phyloP scores from a whole-genome alignment of 441 rosid genomes.

The Arabidopsis lyrata region DNA sequence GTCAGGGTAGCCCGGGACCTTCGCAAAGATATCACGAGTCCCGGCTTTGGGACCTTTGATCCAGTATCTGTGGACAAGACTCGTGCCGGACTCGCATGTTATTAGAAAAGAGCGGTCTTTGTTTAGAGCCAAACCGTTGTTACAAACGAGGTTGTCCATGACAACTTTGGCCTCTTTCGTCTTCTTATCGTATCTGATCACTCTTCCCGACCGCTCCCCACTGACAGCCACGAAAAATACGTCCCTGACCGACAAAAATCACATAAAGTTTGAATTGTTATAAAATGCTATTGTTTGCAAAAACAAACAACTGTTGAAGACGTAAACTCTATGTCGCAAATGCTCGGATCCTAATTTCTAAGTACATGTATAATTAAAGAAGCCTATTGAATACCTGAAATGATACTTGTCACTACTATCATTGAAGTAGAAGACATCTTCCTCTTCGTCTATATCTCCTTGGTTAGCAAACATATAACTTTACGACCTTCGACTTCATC shows the following conservation, averaged over 20 bases:
- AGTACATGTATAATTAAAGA: background rate
- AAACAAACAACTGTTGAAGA: background rate
- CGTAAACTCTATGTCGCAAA: background rate
- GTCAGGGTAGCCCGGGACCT: constrained; percentile 71
- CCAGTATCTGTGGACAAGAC: constrained; percentile 60
- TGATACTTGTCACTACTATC: constrained; percentile 65
- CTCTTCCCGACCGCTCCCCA: constrained; percentile 65
- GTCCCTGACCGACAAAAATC: constrained; percentile 12
- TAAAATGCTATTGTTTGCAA: background rate
- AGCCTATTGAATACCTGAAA: constrained; percentile 51
- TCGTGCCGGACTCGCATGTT: constrained; percentile 53
- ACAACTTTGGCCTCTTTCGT: constrained; percentile 59
- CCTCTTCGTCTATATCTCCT: constrained; percentile 65
- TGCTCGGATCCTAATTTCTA: background rate
- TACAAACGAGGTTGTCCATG: constrained; percentile 55
- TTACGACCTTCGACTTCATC: constrained; percentile 58
- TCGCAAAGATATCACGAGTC: constrained; percentile 55
- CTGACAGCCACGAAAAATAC: constrained; percentile 42
- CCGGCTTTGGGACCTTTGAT: constrained; percentile 68
- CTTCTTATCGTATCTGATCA: constrained; percentile 59
- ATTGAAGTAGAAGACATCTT: constrained; percentile 71
- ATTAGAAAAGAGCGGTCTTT: constrained; percentile 61
- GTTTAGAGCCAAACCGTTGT: constrained; percentile 77
- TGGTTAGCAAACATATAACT: constrained; percentile 65
- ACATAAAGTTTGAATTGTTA: background rate